Conservation (phyloP, 352 stramenopile species). For the Pythium sukuiense region DNA sequence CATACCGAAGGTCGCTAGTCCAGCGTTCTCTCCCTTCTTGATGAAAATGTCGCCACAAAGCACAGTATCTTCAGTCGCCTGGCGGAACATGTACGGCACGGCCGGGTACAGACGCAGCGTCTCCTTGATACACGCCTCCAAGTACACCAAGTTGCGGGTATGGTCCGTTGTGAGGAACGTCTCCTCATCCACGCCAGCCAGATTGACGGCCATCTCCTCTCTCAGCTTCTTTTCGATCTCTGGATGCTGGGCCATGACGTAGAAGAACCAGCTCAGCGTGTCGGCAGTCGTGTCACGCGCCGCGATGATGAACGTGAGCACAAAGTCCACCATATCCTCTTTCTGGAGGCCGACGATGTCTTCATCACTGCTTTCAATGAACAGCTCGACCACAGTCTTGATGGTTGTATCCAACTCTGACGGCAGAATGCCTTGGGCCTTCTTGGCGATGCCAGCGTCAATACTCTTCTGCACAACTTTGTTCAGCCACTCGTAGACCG, state of each 20-base stretch:
- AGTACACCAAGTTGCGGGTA: constrained; percentile 16
- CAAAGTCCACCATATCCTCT: constrained; percentile 64
- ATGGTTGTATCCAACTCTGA: not conserved
- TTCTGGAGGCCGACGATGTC: constrained; percentile 17
- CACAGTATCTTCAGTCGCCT: constrained; percentile 54
- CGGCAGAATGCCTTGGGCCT: not conserved
- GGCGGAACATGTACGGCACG: constrained; percentile 48
- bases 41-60: constrained; percentile 37
- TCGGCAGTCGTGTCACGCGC: constrained; percentile 75
- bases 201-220: constrained; percentile 40
- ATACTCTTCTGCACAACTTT: constrained; percentile 35
- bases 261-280: constrained; percentile 72
- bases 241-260: constrained; percentile 66
- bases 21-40: constrained; percentile 23
- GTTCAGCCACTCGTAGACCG: constrained; percentile 40
- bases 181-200: constrained; percentile 13
- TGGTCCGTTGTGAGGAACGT: constrained; percentile 19
- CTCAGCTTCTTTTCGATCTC: constrained; percentile 44
- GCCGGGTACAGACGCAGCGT: constrained; percentile 19
- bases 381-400: constrained; percentile 16
- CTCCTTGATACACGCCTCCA: constrained; percentile 27
- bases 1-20: constrained; percentile 39
- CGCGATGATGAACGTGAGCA: constrained; percentile 67
- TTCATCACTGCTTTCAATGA: constrained; percentile 17
- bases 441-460: not conserved